These are phyloP conservation scores for Leucosporidium scottii DNA, from an alignment of 768 basidiomycete genomes.

Conservation along the genomic window DNA sequence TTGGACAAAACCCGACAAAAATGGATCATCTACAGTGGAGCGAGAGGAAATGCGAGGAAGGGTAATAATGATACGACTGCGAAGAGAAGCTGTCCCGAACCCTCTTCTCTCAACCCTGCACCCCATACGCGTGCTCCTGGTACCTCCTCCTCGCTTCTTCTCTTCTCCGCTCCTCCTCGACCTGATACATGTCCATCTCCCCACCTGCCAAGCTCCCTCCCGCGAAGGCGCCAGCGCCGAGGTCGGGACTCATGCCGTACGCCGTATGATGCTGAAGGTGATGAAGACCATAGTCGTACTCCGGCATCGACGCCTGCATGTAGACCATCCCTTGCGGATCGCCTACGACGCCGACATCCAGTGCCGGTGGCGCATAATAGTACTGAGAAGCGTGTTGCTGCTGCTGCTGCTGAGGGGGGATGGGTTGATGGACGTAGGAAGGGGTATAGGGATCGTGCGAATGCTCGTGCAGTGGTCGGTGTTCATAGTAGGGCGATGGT, in stretches of 20 bases:
- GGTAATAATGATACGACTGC: too few species aligned
- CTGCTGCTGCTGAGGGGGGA: too few species aligned
- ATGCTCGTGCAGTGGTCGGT: too few species aligned
- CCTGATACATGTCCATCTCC: background rate
- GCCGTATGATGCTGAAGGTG: background rate
- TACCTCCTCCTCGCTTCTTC: background rate
- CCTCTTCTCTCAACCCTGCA: background rate
- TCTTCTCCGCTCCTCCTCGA: slow-evolving; percentile 1
- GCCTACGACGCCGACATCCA: background rate
- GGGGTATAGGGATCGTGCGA: too few species aligned
- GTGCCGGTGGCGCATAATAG: too few species aligned
- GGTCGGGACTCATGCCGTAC: background rate
- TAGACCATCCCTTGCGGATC: background rate
- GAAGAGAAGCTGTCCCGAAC: too few species aligned
- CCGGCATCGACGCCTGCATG: background rate
- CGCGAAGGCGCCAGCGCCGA: background rate
- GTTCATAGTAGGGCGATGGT: too few species aligned
- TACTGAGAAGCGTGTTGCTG: too few species aligned
- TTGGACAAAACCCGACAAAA: too few species aligned
- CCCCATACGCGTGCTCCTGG: background rate
- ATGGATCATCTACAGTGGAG: too few species aligned
- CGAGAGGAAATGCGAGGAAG: too few species aligned
- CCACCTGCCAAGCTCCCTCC: background rate
- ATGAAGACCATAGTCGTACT: background rate
- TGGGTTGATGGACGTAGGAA: too few species aligned